These are phyloP conservation scores for Postia placenta DNA, from an alignment of 768 basidiomycete species.

Conservation along the genomic window DNA sequence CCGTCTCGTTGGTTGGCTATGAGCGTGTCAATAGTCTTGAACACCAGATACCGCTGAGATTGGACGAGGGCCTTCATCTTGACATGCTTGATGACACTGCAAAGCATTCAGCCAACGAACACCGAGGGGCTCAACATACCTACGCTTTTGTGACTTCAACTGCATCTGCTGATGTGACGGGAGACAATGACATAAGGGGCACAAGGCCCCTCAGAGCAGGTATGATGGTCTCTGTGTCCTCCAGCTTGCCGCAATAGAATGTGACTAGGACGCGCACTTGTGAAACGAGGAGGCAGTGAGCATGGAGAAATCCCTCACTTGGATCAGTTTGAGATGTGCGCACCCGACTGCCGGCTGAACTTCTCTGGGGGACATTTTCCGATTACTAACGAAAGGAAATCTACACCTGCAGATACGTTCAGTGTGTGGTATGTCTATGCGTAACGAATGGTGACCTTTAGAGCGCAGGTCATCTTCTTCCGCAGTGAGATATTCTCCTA, in stretches of 20 bases:
- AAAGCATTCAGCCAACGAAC: background rate
- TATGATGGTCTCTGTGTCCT: slow-evolving; percentile 79
- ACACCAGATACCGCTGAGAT: slow-evolving; percentile 75
- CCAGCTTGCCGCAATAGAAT: slow-evolving; percentile 84
- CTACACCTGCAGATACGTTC: slow-evolving; percentile 63
- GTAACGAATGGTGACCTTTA: slow-evolving; percentile 50
- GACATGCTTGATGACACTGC: slow-evolving; percentile 71
- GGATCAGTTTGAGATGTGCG: slow-evolving; percentile 15
- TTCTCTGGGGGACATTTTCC: slow-evolving; percentile 49
- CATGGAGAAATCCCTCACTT: background rate
- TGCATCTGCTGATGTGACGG: slow-evolving; percentile 61
- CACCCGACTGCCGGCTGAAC: slow-evolving; percentile 81
- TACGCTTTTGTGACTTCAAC: slow-evolving; percentile 53
- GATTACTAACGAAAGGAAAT: slow-evolving; percentile 72
- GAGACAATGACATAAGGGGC: slow-evolving; percentile 54
- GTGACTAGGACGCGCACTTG: slow-evolving; percentile 74
- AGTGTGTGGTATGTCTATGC: too few species aligned
- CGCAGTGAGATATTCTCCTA: slow-evolving; percentile 84
- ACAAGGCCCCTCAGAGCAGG: slow-evolving; percentile 75
- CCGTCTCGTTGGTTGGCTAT: slow-evolving; percentile 67
- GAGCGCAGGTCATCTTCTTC: slow-evolving; percentile 74
- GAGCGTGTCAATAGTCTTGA: slow-evolving; percentile 72
- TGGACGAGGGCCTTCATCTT: slow-evolving; percentile 81
- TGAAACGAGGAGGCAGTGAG: slow-evolving; percentile 9
- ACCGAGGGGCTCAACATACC: slow-evolving; percentile 27